Conservation (phyloP, 2,329 filamentous ascomycete genomes). For the Nemania serpens region DNA sequence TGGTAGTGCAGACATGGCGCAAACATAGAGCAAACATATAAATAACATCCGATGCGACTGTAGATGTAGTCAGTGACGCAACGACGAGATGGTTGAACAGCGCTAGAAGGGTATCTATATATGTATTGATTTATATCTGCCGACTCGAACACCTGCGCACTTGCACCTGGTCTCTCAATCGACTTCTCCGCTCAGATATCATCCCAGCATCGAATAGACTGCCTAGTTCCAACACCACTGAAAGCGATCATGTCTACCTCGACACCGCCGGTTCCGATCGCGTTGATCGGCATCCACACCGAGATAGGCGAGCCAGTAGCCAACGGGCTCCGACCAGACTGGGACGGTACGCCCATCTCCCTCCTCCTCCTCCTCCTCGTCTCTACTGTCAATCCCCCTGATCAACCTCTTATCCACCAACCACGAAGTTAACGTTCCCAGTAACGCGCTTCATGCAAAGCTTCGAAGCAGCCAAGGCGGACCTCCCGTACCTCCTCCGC, state of each 20-base stretch:
- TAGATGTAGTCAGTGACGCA: not conserved
- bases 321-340: slow-evolving; percentile 25
- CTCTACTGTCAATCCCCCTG: not conserved
- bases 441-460: slow-evolving; percentile 29
- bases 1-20: too few species aligned
- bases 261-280: slow-evolving; percentile 22
- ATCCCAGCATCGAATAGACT: not conserved
- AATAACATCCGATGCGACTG: not conserved
- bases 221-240: not conserved
- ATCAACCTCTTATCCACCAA: too few species aligned
- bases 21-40: too few species aligned
- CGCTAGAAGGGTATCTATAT: not conserved
- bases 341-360: slow-evolving; percentile 18
- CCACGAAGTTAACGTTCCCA: too few species aligned
- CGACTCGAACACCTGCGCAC: not conserved
- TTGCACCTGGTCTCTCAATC: not conserved
- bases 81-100: not conserved
- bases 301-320: slow-evolving; percentile 24
- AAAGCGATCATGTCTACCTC: slow-evolving; percentile 9
- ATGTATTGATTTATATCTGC: not conserved
- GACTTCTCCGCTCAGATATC: not conserved
- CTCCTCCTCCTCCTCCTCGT: not conserved
- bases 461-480: slow-evolving; percentile 10
- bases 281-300: slow-evolving; percentile 26
- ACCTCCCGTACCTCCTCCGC: slow-evolving; percentile 25